Evolutionary conservation across 139 green algal species (phyloP).

Genomic region (Nannochloris sp.): DNA sequence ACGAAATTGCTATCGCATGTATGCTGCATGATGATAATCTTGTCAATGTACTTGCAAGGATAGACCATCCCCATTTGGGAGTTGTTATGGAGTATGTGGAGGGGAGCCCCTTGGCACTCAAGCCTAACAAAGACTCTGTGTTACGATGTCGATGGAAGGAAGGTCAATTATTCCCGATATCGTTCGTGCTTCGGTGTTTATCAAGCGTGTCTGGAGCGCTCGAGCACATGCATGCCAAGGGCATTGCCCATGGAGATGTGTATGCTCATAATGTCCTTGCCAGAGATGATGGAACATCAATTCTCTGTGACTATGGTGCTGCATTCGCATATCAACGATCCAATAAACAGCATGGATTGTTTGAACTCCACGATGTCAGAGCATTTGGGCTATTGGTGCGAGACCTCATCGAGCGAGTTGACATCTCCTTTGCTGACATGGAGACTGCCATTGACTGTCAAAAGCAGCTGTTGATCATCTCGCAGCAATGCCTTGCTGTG

Average conservation of each 20-base stretch:
- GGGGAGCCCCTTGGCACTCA: slow-evolving; percentile 43
- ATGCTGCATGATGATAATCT: slow-evolving; percentile 53
- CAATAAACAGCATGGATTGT: slow-evolving; percentile 5
- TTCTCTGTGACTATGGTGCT: slow-evolving; percentile 76
- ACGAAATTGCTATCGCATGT: slow-evolving; percentile 61
- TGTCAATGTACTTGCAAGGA: slow-evolving; percentile 40
- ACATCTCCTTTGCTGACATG: slow-evolving; percentile 26
- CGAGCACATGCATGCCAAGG: slow-evolving; percentile 15
- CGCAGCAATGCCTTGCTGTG: slow-evolving; percentile 9
- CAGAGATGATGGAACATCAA: slow-evolving; percentile 23
- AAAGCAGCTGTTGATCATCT: slow-evolving; percentile 16
- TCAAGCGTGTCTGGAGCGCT: slow-evolving; percentile 28
- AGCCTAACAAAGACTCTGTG: slow-evolving; percentile 56
- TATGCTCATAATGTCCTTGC: slow-evolving; percentile 75
- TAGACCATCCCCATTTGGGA: slow-evolving; percentile 28
- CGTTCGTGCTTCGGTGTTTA: slow-evolving; percentile 30
- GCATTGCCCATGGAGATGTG: slow-evolving; percentile 65
- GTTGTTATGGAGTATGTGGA: slow-evolving; percentile 49
- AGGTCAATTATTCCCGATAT: slow-evolving; percentile 19
- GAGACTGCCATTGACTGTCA: slow-evolving; percentile 18
- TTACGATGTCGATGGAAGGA: slow-evolving; percentile 47
- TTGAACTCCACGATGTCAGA: slow-evolving; percentile 62
- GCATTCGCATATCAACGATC: slow-evolving; percentile 55
- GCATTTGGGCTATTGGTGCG: slow-evolving; percentile 64
- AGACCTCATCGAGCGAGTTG: slow-evolving; percentile 22